Evolutionary conservation across 768 basidiomycete genomes (phyloP).

Genomic region (Holtermannia corniformis): DNA sequence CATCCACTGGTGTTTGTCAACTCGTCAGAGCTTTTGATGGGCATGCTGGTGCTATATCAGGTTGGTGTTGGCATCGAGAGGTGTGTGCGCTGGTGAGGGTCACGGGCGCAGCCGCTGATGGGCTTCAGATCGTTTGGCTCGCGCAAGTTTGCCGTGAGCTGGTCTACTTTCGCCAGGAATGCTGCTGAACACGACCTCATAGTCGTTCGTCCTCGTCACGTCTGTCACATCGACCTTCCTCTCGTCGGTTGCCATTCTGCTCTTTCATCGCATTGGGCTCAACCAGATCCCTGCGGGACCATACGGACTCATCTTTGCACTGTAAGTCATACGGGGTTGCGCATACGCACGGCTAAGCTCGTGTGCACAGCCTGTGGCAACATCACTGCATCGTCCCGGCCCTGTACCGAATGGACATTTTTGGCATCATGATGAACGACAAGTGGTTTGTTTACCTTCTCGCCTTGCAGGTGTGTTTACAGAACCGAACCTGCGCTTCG

Average conservation of each 20-base stretch:
- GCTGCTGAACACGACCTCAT: conserved; percentile 5
- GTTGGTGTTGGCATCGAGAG: conserved; percentile 65
- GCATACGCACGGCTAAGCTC: neutral
- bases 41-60: conserved; percentile 63
- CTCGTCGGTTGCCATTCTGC: conserved; percentile 57
- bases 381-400: conserved; percentile 68
- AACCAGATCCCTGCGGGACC: conserved; percentile 71
- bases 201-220: conserved; percentile 73
- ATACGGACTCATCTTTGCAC: conserved; percentile 57
- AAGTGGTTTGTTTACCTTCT: conserved; percentile 65
- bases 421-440: conserved; percentile 64
- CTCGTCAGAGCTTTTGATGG: conserved; percentile 75
- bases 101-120: too few species aligned
- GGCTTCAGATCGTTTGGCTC: conserved; percentile 58
- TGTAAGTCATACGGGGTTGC: conserved; percentile 21
- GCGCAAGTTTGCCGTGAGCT: conserved; percentile 67
- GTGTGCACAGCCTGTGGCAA: conserved; percentile 59
- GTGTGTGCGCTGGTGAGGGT: conserved; percentile 4
- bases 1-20: conserved; percentile 72
- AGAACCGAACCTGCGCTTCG: conserved; percentile 8
- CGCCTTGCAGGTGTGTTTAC: conserved; percentile 55
- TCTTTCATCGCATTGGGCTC: conserved; percentile 58
- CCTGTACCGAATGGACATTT: conserved; percentile 64
- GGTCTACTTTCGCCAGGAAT: neutral
- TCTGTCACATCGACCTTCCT: conserved; percentile 57